phyloP scores from a whole-genome alignment of 2,329 filamentous ascomycete genomes.

The Phialocephala subalpina region DNA sequence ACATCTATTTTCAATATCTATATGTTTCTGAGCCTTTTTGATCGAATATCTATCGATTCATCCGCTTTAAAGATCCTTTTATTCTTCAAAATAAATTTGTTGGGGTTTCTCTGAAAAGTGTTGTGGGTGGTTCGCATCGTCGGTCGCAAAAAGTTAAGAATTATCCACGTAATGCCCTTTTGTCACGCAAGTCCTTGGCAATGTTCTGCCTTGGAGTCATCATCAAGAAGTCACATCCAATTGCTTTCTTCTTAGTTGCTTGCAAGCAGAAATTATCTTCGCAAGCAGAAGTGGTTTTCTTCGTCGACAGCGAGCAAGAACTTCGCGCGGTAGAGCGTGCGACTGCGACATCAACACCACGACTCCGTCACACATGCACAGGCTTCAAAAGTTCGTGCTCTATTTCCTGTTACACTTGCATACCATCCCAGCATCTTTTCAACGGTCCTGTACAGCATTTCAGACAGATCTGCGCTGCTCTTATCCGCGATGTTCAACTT shows the following conservation, averaged over 20 bases:
- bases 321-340: not conserved
- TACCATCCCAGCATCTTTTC: not conserved
- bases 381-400: not conserved
- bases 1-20: not conserved
- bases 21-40: not conserved
- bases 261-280: not conserved
- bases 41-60: conserved; percentile 7
- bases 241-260: not conserved
- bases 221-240: not conserved
- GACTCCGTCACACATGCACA: not conserved
- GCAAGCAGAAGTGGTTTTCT: not conserved
- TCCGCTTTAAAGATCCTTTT: not conserved
- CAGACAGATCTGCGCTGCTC: not conserved
- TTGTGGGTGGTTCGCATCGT: not conserved
- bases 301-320: not conserved
- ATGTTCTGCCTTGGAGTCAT: not conserved
- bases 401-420: conserved; percentile 1
- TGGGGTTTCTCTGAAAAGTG: not conserved
- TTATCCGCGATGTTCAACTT: not conserved
- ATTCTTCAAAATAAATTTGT: conserved; percentile 3
- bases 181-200: conserved; percentile 3
- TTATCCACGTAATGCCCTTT: not conserved
- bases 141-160: not conserved
- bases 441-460: not conserved
- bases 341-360: not conserved